phyloP scores from a whole-genome alignment of 306 rosid genomes.

The Medicago lupulina region DNA sequence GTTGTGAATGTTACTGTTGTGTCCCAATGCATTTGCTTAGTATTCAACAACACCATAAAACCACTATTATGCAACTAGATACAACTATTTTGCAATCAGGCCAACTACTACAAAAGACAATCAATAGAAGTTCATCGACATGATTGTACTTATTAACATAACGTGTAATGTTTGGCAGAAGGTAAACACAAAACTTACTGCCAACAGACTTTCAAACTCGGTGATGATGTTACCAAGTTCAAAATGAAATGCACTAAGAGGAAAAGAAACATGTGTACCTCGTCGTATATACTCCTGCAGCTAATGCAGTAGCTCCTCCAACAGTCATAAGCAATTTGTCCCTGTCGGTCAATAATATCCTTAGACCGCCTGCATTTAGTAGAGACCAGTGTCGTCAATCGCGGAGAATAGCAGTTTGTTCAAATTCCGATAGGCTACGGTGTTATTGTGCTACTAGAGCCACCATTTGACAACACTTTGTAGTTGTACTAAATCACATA shows the following conservation, averaged over 20 bases:
- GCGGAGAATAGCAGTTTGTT: too few species aligned
- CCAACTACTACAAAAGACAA: background rate
- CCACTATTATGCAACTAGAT: background rate
- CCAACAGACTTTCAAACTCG: conserved; percentile 29
- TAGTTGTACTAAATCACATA: too few species aligned
- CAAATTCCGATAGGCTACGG: too few species aligned
- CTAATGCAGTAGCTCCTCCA: conserved; percentile 98
- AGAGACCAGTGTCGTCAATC: background rate
- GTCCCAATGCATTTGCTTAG: conserved; percentile 18
- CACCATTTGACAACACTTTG: too few species aligned
- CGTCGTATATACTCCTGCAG: conserved; percentile 97
- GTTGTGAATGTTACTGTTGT: background rate
- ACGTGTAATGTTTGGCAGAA: conserved; percentile 1
- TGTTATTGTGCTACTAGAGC: too few species aligned
- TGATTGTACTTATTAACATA: background rate
- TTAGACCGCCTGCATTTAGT: conserved; percentile 80
- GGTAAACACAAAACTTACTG: conserved; percentile 14
- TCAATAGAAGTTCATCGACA: background rate
- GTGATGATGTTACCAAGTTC: conserved; percentile 12
- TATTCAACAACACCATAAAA: conserved; percentile 26
- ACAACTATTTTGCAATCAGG: conserved; percentile 19
- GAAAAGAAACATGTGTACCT: conserved; percentile 59
- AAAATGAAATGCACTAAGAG: conserved; percentile 32
- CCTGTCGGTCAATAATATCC: conserved; percentile 84
- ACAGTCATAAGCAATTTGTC: conserved; percentile 89